Base-by-base conservation (phyloP, 495 filamentous ascomycete species). In the Trichocladium uniseriatum region DNA sequence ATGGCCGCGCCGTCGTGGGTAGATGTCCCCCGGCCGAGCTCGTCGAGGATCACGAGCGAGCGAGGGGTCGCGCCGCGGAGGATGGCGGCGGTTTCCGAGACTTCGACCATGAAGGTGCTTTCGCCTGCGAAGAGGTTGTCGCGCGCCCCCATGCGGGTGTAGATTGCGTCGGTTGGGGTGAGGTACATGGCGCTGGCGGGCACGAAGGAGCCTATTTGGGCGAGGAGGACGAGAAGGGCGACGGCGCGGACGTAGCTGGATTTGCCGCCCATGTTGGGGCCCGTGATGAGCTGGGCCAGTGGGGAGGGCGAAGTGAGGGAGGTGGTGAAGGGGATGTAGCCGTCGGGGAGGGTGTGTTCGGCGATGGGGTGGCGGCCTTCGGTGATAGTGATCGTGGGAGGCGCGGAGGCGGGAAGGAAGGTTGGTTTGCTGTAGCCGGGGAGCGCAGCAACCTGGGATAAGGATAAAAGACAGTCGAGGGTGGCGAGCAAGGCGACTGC, bases 201-300 rank as follows among this genome's bases (percentile, higher is more conserved):
- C 2, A 99, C 89, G 63, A 92, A 99, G 7, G 84, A 91, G 35
- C 92, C 92, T 55, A 95, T 84, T 57, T 99, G 92, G 3, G 84
- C 90, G 75, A 99, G 89, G 50, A 99, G 89, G 15, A 84, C 79
- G 45, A 97, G 86, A 0, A 99, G 80, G 0, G 92, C 92, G 24
- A 92, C 81, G 56, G 89, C 86, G 43, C 92, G 86, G 2, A 97
- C 90, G 68, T 94, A 99, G 60, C 81, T 86, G 38, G 86, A 92
- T 62, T 99, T 99, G 21, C 92, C 92, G 57, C 94, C 94, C 91
- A 97, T 97, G 73, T 98, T 98, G 13, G 94, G 92, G 5, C 94
- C 94, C 5, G 94, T 97, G 48, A 97, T 81, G 34, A 97, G 81
- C 42, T 95, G 79, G 0, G 86, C 89, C 1, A 89, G 81, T 7